These are phyloP conservation scores for Boletus subparvulus DNA, from an alignment of 768 basidiomycete genomes.

Conservation along the genomic window DNA sequence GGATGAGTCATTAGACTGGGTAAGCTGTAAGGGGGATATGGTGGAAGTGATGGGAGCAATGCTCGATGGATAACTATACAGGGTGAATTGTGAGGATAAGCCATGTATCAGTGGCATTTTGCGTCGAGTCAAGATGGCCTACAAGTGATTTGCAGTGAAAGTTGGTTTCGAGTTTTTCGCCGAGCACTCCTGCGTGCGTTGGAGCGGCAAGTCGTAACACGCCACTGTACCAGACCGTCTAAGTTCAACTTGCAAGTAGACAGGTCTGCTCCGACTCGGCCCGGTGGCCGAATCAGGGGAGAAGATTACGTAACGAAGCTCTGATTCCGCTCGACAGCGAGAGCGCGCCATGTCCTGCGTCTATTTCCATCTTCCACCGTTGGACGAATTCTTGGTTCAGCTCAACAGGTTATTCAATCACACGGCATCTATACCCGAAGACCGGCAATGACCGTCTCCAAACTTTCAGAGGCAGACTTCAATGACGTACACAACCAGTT, in stretches of 20 bases:
- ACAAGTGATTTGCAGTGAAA: neutral
- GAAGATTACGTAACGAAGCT: slow-evolving; percentile 13
- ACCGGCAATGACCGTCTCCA: too few relatives aligned
- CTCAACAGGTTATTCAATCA: too few relatives aligned
- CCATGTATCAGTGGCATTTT: neutral
- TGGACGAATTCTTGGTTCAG: too few relatives aligned
- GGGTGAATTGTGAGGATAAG: neutral
- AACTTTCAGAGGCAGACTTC: too few relatives aligned
- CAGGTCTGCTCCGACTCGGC: too few relatives aligned
- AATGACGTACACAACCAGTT: too few relatives aligned
- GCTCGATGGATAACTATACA: neutral
- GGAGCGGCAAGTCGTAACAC: too few relatives aligned
- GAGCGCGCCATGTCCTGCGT: too few relatives aligned
- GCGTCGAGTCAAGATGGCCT: neutral
- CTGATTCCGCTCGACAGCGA: too few relatives aligned
- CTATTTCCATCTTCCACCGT: too few relatives aligned
- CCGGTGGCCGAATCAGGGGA: neutral
- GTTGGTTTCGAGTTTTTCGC: neutral
- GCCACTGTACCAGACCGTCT: neutral
- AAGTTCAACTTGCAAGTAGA: neutral
- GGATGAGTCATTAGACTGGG: neutral
- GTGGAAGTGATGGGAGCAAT: neutral
- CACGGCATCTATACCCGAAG: too few relatives aligned
- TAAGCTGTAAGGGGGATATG: neutral
- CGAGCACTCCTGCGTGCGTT: too few relatives aligned